These are phyloP conservation scores for Prunus dulcis DNA, from an alignment of 306 rosid genomes.

Conservation along the genomic window DNA sequence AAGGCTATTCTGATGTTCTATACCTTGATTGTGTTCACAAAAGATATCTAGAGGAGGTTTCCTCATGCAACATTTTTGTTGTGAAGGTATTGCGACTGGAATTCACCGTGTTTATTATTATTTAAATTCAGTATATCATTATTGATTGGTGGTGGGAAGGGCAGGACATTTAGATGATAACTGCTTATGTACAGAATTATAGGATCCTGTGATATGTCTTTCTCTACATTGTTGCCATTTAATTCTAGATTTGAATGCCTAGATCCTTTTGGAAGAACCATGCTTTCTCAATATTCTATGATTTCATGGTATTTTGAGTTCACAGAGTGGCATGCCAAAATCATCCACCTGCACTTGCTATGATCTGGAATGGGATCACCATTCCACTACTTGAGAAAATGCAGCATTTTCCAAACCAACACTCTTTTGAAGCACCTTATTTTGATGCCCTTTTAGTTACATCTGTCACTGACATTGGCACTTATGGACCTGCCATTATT, in stretches of 20 bases:
- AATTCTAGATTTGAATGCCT: background rate
- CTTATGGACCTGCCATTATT: background rate
- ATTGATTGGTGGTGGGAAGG: background rate
- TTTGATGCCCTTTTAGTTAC: background rate
- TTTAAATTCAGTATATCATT: background rate
- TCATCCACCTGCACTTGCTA: too few species aligned
- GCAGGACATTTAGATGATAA: background rate
- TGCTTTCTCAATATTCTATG: background rate
- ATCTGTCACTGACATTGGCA: background rate
- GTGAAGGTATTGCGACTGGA: constrained; percentile 64
- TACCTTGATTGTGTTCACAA: constrained; percentile 92
- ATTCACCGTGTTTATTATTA: background rate
- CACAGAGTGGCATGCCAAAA: background rate
- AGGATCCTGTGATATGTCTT: background rate
- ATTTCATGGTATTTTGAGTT: background rate
- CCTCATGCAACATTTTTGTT: constrained; percentile 93
- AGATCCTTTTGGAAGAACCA: background rate
- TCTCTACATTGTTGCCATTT: background rate
- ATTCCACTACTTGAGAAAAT: background rate
- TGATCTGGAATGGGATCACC: background rate
- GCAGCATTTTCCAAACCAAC: background rate
- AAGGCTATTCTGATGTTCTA: constrained; percentile 90
- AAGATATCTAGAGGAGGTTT: constrained; percentile 94
- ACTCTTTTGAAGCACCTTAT: background rate
- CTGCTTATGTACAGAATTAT: background rate